Evolutionary conservation across 2,329 filamentous ascomycete species (phyloP).

Genomic region (Pseudohalonectria lignicola): DNA sequence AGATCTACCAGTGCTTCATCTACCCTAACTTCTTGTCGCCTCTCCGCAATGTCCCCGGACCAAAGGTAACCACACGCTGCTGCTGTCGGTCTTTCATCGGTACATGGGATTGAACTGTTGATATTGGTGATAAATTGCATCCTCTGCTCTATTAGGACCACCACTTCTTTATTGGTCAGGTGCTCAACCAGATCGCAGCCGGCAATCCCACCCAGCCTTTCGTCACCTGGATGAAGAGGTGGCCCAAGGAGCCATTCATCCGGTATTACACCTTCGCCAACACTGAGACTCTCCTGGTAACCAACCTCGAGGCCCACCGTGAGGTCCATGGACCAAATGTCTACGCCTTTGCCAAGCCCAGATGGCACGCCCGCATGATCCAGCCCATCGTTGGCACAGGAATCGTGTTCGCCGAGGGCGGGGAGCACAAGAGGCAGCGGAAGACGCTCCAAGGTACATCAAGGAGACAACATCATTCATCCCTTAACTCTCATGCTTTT

Average conservation of each 20-base stretch:
- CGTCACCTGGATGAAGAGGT: conserved; percentile 5
- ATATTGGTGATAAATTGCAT: no score
- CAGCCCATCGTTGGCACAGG: conserved; percentile 7
- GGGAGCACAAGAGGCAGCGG: conserved; percentile 20
- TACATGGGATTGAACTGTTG: no score
- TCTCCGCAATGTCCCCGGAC: background rate
- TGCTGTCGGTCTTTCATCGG: no score
- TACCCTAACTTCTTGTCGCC: background rate
- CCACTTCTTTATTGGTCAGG: conserved; percentile 7
- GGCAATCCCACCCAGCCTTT: conserved; percentile 6
- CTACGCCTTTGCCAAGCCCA: conserved; percentile 25
- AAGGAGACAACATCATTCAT: no score
- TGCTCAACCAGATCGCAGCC: conserved; percentile 4
- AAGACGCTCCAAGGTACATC: conserved; percentile 14
- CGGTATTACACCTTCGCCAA: conserved; percentile 23
- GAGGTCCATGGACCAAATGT: conserved; percentile 18
- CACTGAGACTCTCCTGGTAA: conserved; percentile 23
- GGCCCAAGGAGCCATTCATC: conserved; percentile 19
- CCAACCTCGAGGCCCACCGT: conserved; percentile 21
- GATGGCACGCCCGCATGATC: conserved; percentile 18
- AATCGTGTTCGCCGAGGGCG: conserved; percentile 21
- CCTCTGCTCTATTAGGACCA: no score
- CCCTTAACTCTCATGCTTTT: no score
- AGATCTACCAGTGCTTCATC: background rate
- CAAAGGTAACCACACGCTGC: background rate